Base-by-base conservation (phyloP, 179 eudicot genomes). In the Vitellaria paradoxa region DNA sequence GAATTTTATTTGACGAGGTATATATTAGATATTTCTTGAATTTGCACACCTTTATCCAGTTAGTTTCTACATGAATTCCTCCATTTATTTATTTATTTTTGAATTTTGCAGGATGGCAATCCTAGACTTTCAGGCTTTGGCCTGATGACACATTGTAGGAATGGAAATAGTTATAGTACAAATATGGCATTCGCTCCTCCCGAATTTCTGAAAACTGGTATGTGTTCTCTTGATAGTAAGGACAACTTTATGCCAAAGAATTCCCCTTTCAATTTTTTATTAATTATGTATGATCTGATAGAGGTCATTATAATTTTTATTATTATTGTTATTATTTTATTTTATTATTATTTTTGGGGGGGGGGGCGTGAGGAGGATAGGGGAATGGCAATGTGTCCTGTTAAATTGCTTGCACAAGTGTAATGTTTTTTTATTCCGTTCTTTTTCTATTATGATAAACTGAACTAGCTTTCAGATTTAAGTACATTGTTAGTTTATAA, bases 111-210 rank as follows among this genome's bases (percentile, higher is more conserved):
- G 93, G 89, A 89, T 50, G 80, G 86, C 67, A 85, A 89, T 83
- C 91, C 91, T 9, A 88, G 87, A 77, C 88, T 89, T 67, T 89
- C 88, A 59, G 86, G 93, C 85, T 89, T 89, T 82, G 93, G 93
- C 55, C 68, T 88, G 80, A 89, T 89, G 91, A 89, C 88, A 74
- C 86, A 86, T 76, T 88, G 93, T 66, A 68, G 89, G 73, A 90
- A 89, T 76, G 92, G 89, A 10, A 89, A 89, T 81, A 87, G 87
- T 77, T 86, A 88, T 40, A 89, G 89, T 67, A 89, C 91, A 23
- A 89, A 89, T 68, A 84, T 88, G 42, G 89, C 91, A 69, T 89
- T 89, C 65, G 85, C 88, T 21, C 91, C 89, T 75, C 93, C 91
- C 0, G 89, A 89, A 77, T 89, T 83, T 79, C 71, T 85, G 78